These are phyloP conservation scores for Melastoma malabathricum DNA, from an alignment of 345 rosid species.

Conservation along the genomic window DNA sequence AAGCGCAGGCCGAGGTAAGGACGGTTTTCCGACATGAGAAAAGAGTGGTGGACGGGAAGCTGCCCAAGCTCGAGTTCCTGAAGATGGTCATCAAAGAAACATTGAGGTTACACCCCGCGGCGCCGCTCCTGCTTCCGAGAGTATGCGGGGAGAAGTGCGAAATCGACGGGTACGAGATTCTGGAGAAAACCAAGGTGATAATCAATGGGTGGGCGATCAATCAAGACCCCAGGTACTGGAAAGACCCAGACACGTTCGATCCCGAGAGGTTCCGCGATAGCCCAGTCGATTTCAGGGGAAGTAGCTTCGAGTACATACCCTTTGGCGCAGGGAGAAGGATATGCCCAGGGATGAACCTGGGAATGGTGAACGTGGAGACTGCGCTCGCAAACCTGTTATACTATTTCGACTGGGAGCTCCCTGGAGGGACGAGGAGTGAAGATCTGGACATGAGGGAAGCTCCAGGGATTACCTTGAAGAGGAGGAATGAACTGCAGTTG, in stretches of 20 bases:
- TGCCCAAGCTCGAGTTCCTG: background rate
- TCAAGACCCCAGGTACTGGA: conserved; percentile 4
- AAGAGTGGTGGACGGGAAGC: background rate
- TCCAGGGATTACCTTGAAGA: background rate
- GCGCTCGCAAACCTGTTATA: conserved; percentile 1
- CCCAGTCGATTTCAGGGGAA: conserved; percentile 1
- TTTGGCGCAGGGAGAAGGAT: conserved; percentile 4
- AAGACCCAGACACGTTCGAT: background rate
- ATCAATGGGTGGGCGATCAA: conserved; percentile 1
- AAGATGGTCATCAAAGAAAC: conserved; percentile 4
- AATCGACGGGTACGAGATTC: background rate
- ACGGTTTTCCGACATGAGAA: background rate
- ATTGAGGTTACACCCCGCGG: background rate
- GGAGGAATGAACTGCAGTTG: background rate
- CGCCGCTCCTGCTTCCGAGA: background rate
- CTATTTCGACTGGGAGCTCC: conserved; percentile 5
- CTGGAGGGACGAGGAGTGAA: background rate
- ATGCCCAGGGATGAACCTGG: conserved; percentile 1
- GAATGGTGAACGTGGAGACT: background rate
- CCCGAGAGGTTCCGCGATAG: conserved; percentile 3
- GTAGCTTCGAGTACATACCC: conserved; percentile 1
- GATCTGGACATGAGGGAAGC: conserved; percentile 1
- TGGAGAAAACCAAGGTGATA: background rate
- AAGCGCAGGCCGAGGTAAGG: conserved; percentile 5
- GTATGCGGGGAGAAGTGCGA: background rate